Percentiles rank a stretch among this genome's conserved stretches.
phyloP scores from a whole-genome alignment of 371 early-diverging fungal genomes.

The Chytridium lagenaria region DNA sequence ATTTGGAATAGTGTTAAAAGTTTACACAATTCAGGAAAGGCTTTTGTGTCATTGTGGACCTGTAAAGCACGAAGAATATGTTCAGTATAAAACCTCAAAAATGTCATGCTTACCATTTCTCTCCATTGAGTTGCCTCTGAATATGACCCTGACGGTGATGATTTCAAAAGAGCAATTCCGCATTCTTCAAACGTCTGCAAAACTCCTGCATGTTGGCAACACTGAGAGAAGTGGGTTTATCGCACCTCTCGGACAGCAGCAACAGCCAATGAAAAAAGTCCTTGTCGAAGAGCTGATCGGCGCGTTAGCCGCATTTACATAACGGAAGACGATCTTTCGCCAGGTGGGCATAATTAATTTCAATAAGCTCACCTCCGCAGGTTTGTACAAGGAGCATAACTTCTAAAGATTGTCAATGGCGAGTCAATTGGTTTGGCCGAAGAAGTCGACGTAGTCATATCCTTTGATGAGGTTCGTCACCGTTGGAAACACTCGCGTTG shows the following conservation, averaged over 20 bases:
- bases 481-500: too few species aligned
- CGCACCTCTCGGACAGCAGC: constrained; percentile 75
- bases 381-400: too few species aligned
- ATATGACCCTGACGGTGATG: constrained; percentile 46
- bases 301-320: too few species aligned
- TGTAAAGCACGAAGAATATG: not conserved
- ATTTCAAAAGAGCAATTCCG: constrained; percentile 66
- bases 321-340: too few species aligned
- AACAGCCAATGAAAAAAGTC: too few species aligned
- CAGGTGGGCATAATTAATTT: too few species aligned
- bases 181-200: constrained; percentile 81
- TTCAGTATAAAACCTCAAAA: not conserved
- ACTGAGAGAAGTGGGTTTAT: not conserved
- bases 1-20: constrained; percentile 55
- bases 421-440: too few species aligned
- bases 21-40: constrained; percentile 64
- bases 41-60: constrained; percentile 56
- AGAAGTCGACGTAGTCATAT: too few species aligned
- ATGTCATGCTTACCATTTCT: constrained; percentile 37
- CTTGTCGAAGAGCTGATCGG: too few species aligned
- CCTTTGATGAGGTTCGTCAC: too few species aligned
- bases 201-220: not conserved
- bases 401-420: too few species aligned
- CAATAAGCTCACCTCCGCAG: too few species aligned
- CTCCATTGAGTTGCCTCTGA: constrained; percentile 54